Base-by-base conservation (phyloP, 2,329 filamentous ascomycete genomes). In the Curvularia spicifera region DNA sequence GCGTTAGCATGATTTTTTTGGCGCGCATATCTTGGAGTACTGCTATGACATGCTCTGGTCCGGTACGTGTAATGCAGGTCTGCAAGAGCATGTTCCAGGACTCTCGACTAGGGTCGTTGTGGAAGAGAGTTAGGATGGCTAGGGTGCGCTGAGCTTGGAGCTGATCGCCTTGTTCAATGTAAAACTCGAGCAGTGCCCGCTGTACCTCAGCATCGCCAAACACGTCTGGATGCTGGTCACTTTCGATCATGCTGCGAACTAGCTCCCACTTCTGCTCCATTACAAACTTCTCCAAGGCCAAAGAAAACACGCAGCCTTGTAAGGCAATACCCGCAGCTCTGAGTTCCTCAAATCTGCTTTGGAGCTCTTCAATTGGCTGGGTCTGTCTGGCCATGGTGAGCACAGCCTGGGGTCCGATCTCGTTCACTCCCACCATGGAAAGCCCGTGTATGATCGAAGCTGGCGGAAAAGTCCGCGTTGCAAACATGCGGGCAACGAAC, bases 401-500 rank as follows among this genome's bases (percentile, higher is more conserved):
- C 20, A 97, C 74, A 4, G 91, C 90, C 18, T 89, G 79, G 0
- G 92, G 89, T 0, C 93, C 93, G 61, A 97, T 89, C 35, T 82
- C 80, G 47, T 86, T 82, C 5, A 96, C 80, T 2, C 90, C 90
- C 51, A 96, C 84, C 67, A 90, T 86, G 55, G 84, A 82, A 18
- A 95, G 79, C 6, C 90, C 83, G 33, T 85, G 85, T 53, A 96
- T 86, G 26, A 91, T 86, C 64, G 89, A 85, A 55, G 93, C 87
- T 9, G 93, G 80, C 1, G 88, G 85, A 22, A 95, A 83, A 74
- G 91, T 90, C 56, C 82, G 88, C 1, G 88, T 90, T 9, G 93
- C 93, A 72, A 97, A 93, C 79, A 92, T 87, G 62, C 88, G 85
- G n/a, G 93, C 90, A 18, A 90, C 89, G 29, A 96, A 83, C 0